Percentiles rank a stretch among this genome's conserved stretches.
Conservation (phyloP, 495 filamentous ascomycete species). For the Amniculicola lignicola region DNA sequence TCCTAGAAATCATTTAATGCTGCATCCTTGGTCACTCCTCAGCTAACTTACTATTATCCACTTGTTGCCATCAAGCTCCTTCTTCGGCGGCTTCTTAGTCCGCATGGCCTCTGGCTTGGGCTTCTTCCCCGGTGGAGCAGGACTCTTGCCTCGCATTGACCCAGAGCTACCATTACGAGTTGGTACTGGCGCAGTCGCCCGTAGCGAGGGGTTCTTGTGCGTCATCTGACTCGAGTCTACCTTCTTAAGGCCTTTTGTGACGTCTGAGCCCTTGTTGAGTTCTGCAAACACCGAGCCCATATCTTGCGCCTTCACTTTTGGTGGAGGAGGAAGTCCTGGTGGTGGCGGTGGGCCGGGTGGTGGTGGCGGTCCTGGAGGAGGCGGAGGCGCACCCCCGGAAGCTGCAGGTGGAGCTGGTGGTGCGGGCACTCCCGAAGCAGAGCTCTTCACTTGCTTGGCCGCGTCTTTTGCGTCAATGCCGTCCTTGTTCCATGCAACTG, state of each 20-base stretch:
- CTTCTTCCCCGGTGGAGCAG: conserved; percentile 75
- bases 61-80: conserved; percentile 91
- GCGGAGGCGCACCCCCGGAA: conserved; percentile 38
- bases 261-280: conserved; percentile 78
- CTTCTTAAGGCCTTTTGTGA: conserved; percentile 85
- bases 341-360: conserved; percentile 54
- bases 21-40: background rate
- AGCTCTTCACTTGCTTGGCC: conserved; percentile 58
- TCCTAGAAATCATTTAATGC: conserved; percentile 52
- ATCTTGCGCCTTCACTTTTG: conserved; percentile 42
- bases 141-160: conserved; percentile 66
- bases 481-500: conserved; percentile 82
- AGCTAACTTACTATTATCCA: conserved; percentile 69
- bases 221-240: conserved; percentile 95
- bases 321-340: conserved; percentile 58
- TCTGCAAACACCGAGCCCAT: conserved; percentile 85
- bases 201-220: conserved; percentile 94
- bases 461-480: conserved; percentile 74
- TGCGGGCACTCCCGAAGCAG: conserved; percentile 45
- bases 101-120: conserved; percentile 95
- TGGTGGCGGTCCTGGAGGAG: conserved; percentile 45
- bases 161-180: conserved; percentile 54
- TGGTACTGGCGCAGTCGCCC: conserved; percentile 67
- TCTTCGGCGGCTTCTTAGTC: conserved; percentile 84
- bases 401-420: conserved; percentile 55